A percentile compares a stretch with the other conserved stretches of the same genome.
Evolutionary conservation across 495 filamentous ascomycete genomes (phyloP).

Genomic region (Hyaloscypha variabilis): DNA sequence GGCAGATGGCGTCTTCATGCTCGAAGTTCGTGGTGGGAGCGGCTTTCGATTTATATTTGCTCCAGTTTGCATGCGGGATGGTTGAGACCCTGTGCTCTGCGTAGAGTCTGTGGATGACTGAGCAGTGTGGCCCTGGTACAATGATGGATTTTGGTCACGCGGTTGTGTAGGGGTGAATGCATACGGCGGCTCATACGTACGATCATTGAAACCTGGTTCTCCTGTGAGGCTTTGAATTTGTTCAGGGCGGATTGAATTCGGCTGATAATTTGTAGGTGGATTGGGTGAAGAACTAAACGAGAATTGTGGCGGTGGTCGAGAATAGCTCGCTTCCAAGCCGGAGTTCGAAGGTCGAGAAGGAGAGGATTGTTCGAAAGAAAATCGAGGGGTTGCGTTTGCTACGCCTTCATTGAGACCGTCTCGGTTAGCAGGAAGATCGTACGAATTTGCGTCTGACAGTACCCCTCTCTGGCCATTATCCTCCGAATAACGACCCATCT

Average conservation of each 20-base stretch:
- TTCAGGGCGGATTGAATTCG: background rate
- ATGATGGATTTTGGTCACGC: background rate
- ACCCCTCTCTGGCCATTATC: constrained; percentile 44
- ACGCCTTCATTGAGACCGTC: constrained; percentile 50
- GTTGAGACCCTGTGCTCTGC: constrained; percentile 25
- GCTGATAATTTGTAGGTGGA: background rate
- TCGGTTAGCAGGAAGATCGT: constrained; percentile 52
- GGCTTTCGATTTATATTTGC: constrained; percentile 65
- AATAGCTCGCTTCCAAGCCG: constrained; percentile 14
- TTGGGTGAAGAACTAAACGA: constrained; percentile 11
- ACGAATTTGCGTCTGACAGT: constrained; percentile 47
- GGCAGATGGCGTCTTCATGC: constrained; percentile 36
- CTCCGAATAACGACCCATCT: constrained; percentile 25
- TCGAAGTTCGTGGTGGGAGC: constrained; percentile 51
- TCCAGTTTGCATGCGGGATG: constrained; percentile 43
- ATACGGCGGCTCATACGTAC: constrained; percentile 19
- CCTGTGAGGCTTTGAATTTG: background rate
- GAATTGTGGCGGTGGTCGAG: constrained; percentile 20
- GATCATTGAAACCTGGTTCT: background rate
- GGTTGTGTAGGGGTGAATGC: constrained; percentile 13
- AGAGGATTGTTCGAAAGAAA: constrained; percentile 31
- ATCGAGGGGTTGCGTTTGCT: constrained; percentile 20
- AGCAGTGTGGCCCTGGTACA: constrained; percentile 16
- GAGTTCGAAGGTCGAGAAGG: constrained; percentile 13
- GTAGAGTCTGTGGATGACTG: constrained; percentile 26